Evolutionary conservation across 140 eudicot species (phyloP), one percentile per base, ranked within the genome.

Genomic region (Ambrosia hybrid): DNA sequence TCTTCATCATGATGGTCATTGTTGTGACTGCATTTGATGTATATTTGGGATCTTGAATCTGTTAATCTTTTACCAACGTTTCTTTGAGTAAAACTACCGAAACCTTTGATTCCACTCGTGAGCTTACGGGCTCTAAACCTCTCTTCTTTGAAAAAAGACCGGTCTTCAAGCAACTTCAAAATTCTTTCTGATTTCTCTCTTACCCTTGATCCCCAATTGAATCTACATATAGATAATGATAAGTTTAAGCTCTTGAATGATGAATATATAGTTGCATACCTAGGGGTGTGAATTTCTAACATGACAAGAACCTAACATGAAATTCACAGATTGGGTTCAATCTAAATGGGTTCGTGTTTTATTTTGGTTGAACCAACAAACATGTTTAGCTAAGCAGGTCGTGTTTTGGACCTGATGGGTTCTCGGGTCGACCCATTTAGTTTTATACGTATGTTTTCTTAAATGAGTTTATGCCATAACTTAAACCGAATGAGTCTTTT

Each of bases 181-280:
- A 90, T 26, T 67, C 88, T 84, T 64, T 90, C 90, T 0, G 91
- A 81, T 79, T 84, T 90, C 57, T 84, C 87, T 70, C 76, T 77
- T 67, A 88, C 85, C 56, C 86, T 82, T 14, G 53, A 49, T 68
- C 98, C 98, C 98, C 98, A 93, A 72, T 93, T 81, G 80, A 93
- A 93, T 74, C 96, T 89, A 81, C 63, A 79, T 14, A 4, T 61
- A 26, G 38, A 57, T 8, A 48, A 48, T 2, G 9, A 48, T 26
- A 6, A 16, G 2, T 57, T 57, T 14, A 57, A 16, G 64, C 21
- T n/a, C 21, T n/a, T 12, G 9, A 1, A 9, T 1, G 3, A 48
- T 9, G 9, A 48, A 48, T 9, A 4, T 8, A 48, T 48, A 8
- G 52, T 9, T 48, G 52, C 52, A 48, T 48, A 9, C 13, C 12